Conservation (phyloP, 805 yeast genomes). For the Sugiyamaella marilandica region DNA sequence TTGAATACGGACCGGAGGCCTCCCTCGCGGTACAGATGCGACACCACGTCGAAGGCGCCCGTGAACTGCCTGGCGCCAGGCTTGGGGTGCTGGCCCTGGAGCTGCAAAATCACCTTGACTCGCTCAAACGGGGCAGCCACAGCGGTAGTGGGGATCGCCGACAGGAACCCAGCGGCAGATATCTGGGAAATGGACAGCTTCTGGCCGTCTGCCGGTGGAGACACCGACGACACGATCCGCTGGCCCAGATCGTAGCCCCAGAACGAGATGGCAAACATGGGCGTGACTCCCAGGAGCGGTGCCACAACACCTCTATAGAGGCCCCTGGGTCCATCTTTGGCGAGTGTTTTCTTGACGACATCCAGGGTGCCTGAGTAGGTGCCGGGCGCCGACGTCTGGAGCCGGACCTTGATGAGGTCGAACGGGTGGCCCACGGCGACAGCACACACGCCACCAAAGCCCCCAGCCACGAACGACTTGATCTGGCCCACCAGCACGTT, state of each 20-base stretch:
- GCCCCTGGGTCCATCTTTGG: conserved; percentile 71
- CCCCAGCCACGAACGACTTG: conserved; percentile 88
- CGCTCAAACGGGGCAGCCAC: conserved; percentile 98
- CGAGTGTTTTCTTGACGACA: conserved; percentile 66
- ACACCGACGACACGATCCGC: conserved; percentile 49
- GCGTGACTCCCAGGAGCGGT: conserved; percentile 94
- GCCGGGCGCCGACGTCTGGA: conserved; percentile 69
- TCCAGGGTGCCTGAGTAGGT: conserved; percentile 55
- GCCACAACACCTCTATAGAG: conserved; percentile 92
- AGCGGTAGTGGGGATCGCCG: conserved; percentile 91
- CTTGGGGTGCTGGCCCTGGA: conserved; percentile 47
- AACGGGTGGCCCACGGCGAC: conserved; percentile 96
- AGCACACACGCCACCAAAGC: conserved; percentile 95
- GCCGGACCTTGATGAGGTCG: conserved; percentile 85
- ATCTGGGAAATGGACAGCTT: conserved; percentile 62
- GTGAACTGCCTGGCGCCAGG: conserved; percentile 35
- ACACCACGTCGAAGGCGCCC: conserved; percentile 56
- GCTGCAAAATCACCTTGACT: conserved; percentile 88
- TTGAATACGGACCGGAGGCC: conserved; percentile 81
- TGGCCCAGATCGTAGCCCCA: conserved; percentile 98
- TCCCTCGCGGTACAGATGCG: conserved; percentile 67
- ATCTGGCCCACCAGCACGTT: conserved; percentile 58
- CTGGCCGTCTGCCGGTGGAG: conserved; percentile 20
- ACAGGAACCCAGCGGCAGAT: conserved; percentile 87
- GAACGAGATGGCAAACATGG: conserved; percentile 96